phyloP scores from a whole-genome alignment of 176 grass and related monocot genomes.

The maize (Zea mays) region Zm-B73-REFERENCE-NAM-5.0 NC_050097.1:135410501-135411000 shows the following conservation, averaged over 20 bases:
- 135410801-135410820: background rate
- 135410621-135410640: background rate
- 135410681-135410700: constrained; percentile 49
- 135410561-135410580: constrained; percentile 43
- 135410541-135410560: constrained; percentile 62
- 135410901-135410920: constrained; percentile 65
- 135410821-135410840: background rate
- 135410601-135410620: background rate
- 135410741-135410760: constrained; percentile 57
- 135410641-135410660: constrained; percentile 52
- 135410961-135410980: constrained; percentile 80
- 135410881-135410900: constrained; percentile 68
- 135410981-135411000: constrained; percentile 89
- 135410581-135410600: background rate
- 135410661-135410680: constrained; percentile 91
- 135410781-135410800: background rate
- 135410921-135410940: constrained; percentile 94
- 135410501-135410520: constrained; percentile 37
- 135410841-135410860: background rate
- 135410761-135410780: constrained; percentile 30
- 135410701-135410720: background rate
- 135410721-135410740: constrained; percentile 39
- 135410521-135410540: constrained; percentile 54
- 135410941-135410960: constrained; percentile 98
- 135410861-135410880: constrained; percentile 10